Base-by-base conservation (phyloP, 345 rosid genomes). In the Brassica incana region DNA sequence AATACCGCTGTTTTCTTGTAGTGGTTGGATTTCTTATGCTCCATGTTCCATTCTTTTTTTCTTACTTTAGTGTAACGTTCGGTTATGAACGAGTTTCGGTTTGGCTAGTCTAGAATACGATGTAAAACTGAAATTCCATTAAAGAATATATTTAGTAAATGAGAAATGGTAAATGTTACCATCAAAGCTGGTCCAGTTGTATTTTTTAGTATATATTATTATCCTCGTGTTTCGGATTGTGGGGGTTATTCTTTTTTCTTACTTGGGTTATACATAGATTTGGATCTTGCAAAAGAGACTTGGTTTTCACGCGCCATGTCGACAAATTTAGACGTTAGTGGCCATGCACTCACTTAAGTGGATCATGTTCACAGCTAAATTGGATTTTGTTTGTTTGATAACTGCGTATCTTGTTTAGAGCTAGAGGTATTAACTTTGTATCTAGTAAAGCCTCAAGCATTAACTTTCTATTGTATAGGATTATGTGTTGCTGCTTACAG, bases 141-240 rank as follows among this genome's bases (percentile, higher is more conserved):
- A 0, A 5, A 36, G 45, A 6, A 48, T 74, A 79, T 16, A 16
- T 15, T 36, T 6, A 30, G 77, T 33, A 33, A 72, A 66, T 8
- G 77, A 73, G 50, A 72, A 59, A 73, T 73, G 78, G 75, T 25
- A 33, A 79, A 33, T 68, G 62, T 74, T 74, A 75, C 6, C 66
- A 74, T 74, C 71, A 75, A 74, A 69, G 72, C 54, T 69, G 83
- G 83, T 74, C 79, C 72, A 80, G 76, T 80, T 75, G 83, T 69
- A 63, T 7, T 7, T 7, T 36, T 36, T 36, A 30, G 5, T 16
- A 23, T 5, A 32, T 72, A 11, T 38, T 16, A 72, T 38, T 32
- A 74, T 74, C 78, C 66, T 74, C 71, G 71, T 74, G 75, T 80
- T 80, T 80, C 36, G 75, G 72, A 74, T 80, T 62, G 0, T 63